phyloP scores from a whole-genome alignment of 371 early-diverging fungal genomes.

The Entomophthora muscae region DNA sequence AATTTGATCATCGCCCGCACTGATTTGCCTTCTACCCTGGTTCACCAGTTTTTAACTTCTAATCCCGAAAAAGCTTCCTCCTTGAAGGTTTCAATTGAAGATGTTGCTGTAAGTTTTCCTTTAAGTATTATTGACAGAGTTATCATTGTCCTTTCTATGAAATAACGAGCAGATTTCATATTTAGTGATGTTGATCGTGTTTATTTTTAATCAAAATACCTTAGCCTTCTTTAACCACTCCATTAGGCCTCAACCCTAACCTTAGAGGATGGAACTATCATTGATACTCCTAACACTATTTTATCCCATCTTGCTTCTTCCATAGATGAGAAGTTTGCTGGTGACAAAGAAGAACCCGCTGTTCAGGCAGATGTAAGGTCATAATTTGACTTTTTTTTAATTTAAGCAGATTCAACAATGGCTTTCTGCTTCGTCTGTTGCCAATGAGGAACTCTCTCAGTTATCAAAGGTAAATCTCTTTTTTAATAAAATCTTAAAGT shows the following conservation, averaged over 20 bases:
- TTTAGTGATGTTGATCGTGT: not conserved
- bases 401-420: slow-evolving; percentile 9
- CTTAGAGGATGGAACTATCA: not conserved
- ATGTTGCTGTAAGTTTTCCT: not conserved
- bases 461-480: slow-evolving; percentile 6
- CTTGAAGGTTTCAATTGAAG: not conserved
- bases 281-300: not conserved
- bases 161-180: not conserved
- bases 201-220: not conserved
- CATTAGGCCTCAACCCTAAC: not conserved
- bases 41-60: not conserved
- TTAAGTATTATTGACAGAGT: not conserved
- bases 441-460: not conserved
- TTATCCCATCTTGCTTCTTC: not conserved
- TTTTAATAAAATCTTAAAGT: not conserved
- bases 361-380: slow-evolving; percentile 4
- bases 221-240: not conserved
- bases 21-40: not conserved
- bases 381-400: not conserved
- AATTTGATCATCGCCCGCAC: not conserved
- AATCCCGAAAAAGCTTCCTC: not conserved
- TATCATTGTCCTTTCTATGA: not conserved
- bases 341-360: not conserved
- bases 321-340: slow-evolving; percentile 2
- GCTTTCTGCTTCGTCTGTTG: slow-evolving; percentile 3